phyloP scores from a whole-genome alignment of 139 green algal genomes.

The Mychonastes homosphaera region DNA sequence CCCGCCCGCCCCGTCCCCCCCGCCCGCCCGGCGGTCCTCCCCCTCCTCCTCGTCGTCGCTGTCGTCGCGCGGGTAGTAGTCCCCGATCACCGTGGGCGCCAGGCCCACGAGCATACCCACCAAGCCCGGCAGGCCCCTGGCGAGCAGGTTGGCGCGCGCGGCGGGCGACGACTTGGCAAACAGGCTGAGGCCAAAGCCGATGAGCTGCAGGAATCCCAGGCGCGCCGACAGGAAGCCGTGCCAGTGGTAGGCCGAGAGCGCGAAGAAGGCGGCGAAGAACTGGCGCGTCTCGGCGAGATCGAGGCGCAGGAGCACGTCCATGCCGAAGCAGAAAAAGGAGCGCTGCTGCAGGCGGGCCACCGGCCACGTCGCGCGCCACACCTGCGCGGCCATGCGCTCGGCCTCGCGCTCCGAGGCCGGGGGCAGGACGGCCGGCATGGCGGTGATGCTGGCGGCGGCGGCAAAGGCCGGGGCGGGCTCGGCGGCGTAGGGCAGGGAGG shows the following conservation, averaged over 20 bases:
- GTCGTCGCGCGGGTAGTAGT: slow-evolving; percentile 35
- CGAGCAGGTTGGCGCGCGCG: slow-evolving; percentile 55
- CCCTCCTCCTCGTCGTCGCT: too few species aligned
- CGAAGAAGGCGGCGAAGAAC: slow-evolving; percentile 97
- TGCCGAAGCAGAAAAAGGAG: slow-evolving; percentile 93
- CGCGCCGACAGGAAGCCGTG: slow-evolving; percentile 90
- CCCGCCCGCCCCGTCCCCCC: too few species aligned
- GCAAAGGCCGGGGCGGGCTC: too few species aligned
- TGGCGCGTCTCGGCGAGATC: slow-evolving; percentile 71
- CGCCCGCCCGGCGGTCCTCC: too few species aligned
- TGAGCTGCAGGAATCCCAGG: slow-evolving; percentile 53
- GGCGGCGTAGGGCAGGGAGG: too few species aligned
- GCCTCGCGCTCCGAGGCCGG: slow-evolving; percentile 42
- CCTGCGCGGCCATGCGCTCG: slow-evolving; percentile 34
- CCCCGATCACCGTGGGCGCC: slow-evolving; percentile 14
- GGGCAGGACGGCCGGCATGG: neutral
- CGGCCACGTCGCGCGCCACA: slow-evolving; percentile 85
- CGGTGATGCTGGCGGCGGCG: too few species aligned
- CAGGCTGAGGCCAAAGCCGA: slow-evolving; percentile 70
- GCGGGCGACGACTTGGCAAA: slow-evolving; percentile 65
- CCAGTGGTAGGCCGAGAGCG: slow-evolving; percentile 80
- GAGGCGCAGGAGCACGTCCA: slow-evolving; percentile 84
- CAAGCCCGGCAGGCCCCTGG: slow-evolving; percentile 43
- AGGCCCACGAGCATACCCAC: slow-evolving; percentile 51
- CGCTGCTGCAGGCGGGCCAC: slow-evolving; percentile 76